Evolutionary conservation across 2,329 filamentous ascomycete species (phyloP), one percentile per base, ranked within the genome.

Genomic region (Cadophora luteo-olivacea): DNA sequence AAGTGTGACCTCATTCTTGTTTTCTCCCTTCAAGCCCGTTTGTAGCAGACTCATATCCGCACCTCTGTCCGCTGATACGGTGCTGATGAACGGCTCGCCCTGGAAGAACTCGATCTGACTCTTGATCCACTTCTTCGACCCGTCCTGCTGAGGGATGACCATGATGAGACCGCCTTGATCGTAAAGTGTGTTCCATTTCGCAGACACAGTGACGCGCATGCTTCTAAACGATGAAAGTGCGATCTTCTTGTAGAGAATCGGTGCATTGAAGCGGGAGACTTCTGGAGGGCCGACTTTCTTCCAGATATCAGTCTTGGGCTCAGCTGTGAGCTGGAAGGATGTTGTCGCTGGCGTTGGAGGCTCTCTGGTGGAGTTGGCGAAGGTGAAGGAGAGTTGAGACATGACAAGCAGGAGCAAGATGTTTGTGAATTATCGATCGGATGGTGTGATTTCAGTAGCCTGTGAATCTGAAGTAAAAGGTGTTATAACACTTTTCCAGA

Each of bases 31-130:
- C 52, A 55, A n/a, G 3, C 29, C 52, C 29, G 52, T 55, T 29
- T 55, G 52, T 6, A 55, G 24, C 14, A 55, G 9, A n/a, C 52
- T 55, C 52, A 55, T 55, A 55, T 55, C 52, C 3, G 52, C 52
- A 33, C 52, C 52, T 55, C 52, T 33, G 25, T 55, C 52, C 3
- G 52, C 52, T 6, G 52, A 55, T 14, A 55, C 52, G 0, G 52
- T 55, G 52, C 52, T 55, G 52, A 55, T 55, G 25, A 55, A 55
- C 3, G 52, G 52, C 52, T 55, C 52, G 3, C 29, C 52, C 29
- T 55, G 52, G 14, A 55, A 55, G 29, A 55, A 55, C 29, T 55
- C 52, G 16, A 55, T 55, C 8, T 55, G 52, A 32, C 52, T 55
- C 29, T 55, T 55, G 4, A 55, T 25, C 52, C 52, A 55, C 33